Percentiles rank a stretch among this genome's conserved stretches.
Conservation (phyloP, 306 rosid species). For the Cucurbita ficifolia region DNA sequence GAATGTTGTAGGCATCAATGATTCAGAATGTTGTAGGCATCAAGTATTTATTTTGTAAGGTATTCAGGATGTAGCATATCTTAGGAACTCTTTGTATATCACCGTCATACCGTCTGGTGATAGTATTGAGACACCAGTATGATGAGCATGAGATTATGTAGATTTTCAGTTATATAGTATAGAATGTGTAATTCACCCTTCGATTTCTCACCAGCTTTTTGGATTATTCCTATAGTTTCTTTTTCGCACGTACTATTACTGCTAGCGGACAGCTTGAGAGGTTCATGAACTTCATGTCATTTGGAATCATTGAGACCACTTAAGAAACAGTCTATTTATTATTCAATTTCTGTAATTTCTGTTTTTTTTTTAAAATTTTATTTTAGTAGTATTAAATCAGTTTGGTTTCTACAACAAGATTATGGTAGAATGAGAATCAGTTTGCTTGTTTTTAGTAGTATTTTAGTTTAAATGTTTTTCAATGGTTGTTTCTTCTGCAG, state of each 20-base stretch:
- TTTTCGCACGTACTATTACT: neutral
- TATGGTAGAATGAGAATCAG: neutral
- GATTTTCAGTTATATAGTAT: too few relatives aligned
- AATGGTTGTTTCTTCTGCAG: conserved; percentile 60
- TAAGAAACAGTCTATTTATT: neutral
- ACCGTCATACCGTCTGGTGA: too few relatives aligned
- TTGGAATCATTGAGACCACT: neutral
- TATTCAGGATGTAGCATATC: too few relatives aligned
- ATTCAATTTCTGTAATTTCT: neutral
- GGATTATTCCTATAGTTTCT: neutral
- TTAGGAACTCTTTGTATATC: too few relatives aligned
- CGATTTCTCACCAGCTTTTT: too few relatives aligned
- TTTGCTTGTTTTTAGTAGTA: conserved; percentile 1
- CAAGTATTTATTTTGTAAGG: too few relatives aligned
- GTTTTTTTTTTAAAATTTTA: neutral
- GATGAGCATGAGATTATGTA: too few relatives aligned
- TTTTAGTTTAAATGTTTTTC: conserved; percentile 16
- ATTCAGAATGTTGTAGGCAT: too few relatives aligned
- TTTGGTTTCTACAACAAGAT: neutral
- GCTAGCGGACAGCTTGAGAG: neutral
- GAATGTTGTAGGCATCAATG: too few relatives aligned
- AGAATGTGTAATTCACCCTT: too few relatives aligned
- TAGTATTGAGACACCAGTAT: too few relatives aligned
- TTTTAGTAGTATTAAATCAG: neutral
- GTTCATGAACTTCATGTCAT: neutral